phyloP scores from a whole-genome alignment of 257 asterid species.

The Solanum chaucha region DNA sequence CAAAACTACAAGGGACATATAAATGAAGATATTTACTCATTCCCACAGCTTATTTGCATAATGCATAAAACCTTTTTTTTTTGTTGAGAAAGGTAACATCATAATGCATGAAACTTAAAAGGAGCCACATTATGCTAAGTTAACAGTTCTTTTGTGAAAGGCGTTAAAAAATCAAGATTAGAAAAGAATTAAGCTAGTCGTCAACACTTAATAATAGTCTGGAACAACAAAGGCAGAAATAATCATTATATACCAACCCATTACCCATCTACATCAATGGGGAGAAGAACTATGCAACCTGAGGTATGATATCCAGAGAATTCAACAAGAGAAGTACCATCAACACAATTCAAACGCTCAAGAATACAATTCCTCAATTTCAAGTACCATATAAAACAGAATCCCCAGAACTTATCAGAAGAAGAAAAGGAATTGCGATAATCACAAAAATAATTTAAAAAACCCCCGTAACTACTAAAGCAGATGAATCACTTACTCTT shows the following conservation, averaged over 20 bases:
- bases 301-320: background rate
- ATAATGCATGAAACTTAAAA: background rate
- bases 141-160: background rate
- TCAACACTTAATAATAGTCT: background rate
- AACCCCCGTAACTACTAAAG: background rate
- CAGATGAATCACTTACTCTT: constrained; percentile 43
- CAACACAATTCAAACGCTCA: background rate
- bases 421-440: background rate
- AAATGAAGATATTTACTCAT: background rate
- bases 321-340: background rate
- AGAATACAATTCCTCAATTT: background rate
- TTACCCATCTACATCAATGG: background rate
- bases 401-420: background rate
- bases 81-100: background rate
- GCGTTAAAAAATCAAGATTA: background rate
- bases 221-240: background rate
- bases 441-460: background rate
- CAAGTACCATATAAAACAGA: background rate
- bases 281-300: background rate
- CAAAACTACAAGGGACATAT: background rate
- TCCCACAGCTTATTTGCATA: background rate
- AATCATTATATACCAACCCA: background rate
- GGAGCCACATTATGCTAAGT: background rate
- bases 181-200: background rate
- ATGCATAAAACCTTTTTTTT: background rate